A percentile compares a stretch with the other conserved stretches of the same genome.
These are phyloP conservation scores for Raphanus sativus DNA, from an alignment of 345 rosid species.

Conservation along the genomic window DNA sequence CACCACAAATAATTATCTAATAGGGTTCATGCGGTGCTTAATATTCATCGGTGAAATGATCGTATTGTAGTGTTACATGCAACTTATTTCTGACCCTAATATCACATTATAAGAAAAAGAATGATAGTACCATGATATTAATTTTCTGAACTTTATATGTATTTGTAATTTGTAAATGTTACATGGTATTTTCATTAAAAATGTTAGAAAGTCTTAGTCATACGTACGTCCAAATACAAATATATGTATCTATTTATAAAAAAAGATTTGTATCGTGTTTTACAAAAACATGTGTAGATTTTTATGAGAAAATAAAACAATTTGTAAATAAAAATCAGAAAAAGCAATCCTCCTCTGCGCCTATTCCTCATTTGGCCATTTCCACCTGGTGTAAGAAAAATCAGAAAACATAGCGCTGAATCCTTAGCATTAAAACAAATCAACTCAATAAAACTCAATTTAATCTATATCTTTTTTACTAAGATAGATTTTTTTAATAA, in stretches of 20 bases:
- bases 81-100: neutral
- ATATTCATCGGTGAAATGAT: neutral
- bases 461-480: too few species aligned
- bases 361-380: neutral
- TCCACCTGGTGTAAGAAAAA: neutral
- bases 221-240: neutral
- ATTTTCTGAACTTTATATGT: neutral
- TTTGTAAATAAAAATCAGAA: neutral
- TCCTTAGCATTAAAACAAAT: neutral
- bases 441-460: neutral
- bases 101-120: neutral
- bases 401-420: neutral
- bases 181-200: neutral
- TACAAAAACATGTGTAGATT: neutral
- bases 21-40: neutral
- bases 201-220: neutral
- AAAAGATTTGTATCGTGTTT: neutral
- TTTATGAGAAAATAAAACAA: neutral
- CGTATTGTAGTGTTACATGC: neutral
- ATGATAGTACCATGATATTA: neutral
- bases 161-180: neutral
- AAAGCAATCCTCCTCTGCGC: neutral
- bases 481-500: too few species aligned
- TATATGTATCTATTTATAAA: neutral
- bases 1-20: neutral